phyloP scores from a whole-genome alignment of 108 stramenopile species.

The Cyclotella baltica region DNA sequence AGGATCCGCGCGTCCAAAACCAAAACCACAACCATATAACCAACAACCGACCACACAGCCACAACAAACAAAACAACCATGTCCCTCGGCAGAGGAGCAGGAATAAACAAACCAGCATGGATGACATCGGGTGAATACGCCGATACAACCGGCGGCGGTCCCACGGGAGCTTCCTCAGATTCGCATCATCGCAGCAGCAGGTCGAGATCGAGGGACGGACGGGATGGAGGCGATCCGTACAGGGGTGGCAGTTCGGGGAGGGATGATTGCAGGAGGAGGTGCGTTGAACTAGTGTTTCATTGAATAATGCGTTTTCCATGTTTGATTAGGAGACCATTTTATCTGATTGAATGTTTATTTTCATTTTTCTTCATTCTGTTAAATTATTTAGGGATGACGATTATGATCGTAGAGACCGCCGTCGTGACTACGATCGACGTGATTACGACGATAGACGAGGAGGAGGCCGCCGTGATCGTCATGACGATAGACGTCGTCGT shows the following conservation, averaged over 20 bases:
- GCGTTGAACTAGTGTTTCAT: background rate
- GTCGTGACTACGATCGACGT: conserved; percentile 23
- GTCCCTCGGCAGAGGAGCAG: conserved; percentile 37
- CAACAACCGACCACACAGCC: background rate
- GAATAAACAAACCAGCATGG: conserved; percentile 59
- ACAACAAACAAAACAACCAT: background rate
- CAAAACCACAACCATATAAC: too few relatives aligned
- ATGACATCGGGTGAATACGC: conserved; percentile 35
- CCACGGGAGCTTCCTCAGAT: too few relatives aligned
- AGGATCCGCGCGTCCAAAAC: too few relatives aligned
- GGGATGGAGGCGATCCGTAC: conserved; percentile 12
- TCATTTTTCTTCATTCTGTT: background rate
- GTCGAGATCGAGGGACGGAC: conserved; percentile 5
- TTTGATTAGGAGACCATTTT: too few relatives aligned
- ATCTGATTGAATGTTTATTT: background rate
- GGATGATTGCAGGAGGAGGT: conserved; percentile 6
- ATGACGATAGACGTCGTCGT: conserved; percentile 18
- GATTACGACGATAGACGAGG: conserved; percentile 14
- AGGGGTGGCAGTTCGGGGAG: conserved; percentile 13
- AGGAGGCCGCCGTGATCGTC: conserved; percentile 4
- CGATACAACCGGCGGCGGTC: background rate
- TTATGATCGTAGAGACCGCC: conserved; percentile 29
- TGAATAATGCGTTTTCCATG: too few relatives aligned
- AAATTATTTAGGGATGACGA: conserved; percentile 8
- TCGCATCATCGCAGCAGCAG: conserved; percentile 19